Conservation (phyloP, 2,329 filamentous ascomycete species). For the Colletotrichum destructivum region DNA sequence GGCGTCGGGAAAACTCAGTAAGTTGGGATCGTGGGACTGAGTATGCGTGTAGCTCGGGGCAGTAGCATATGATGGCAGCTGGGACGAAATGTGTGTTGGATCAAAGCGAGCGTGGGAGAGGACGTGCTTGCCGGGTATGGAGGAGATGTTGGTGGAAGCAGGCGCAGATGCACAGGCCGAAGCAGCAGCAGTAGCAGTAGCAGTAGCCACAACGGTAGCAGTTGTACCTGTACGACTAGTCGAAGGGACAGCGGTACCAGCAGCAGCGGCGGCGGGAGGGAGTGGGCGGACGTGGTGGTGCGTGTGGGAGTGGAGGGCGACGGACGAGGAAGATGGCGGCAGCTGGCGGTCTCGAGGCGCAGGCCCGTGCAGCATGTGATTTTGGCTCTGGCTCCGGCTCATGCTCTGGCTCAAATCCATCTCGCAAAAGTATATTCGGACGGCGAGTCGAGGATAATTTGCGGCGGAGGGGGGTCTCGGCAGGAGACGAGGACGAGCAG, state of each 20-base stretch:
- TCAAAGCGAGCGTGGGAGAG: slow-evolving; percentile 41
- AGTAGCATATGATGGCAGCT: slow-evolving; percentile 54
- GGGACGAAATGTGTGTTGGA: slow-evolving; percentile 44
- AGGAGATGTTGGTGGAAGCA: slow-evolving; percentile 21
- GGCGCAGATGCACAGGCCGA: slow-evolving; percentile 16
- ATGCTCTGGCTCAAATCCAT: slow-evolving; percentile 44
- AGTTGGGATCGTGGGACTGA: slow-evolving; percentile 52
- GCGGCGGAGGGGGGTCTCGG: slow-evolving; percentile 26
- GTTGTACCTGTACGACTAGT: neutral
- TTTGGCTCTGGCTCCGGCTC: slow-evolving; percentile 55
- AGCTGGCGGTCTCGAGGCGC: slow-evolving; percentile 46
- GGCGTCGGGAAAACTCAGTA: slow-evolving; percentile 52
- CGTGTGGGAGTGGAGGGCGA: slow-evolving; percentile 23
- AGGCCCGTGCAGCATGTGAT: slow-evolving; percentile 62
- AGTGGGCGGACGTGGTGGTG: slow-evolving; percentile 17
- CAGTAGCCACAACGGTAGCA: slow-evolving; percentile 4
- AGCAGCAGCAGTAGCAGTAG: slow-evolving; percentile 18
- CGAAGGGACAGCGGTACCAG: neutral
- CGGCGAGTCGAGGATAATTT: slow-evolving; percentile 26
- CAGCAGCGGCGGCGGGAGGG: slow-evolving; percentile 15
- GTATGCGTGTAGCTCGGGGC: slow-evolving; percentile 51
- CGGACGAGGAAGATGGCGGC: slow-evolving; percentile 40
- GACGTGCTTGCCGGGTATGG: slow-evolving; percentile 30
- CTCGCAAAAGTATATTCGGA: slow-evolving; percentile 41
- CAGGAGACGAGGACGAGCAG: slow-evolving; percentile 22